These are phyloP conservation scores for Auriscalpium orientale DNA, from an alignment of 768 basidiomycete genomes.

Conservation along the genomic window DNA sequence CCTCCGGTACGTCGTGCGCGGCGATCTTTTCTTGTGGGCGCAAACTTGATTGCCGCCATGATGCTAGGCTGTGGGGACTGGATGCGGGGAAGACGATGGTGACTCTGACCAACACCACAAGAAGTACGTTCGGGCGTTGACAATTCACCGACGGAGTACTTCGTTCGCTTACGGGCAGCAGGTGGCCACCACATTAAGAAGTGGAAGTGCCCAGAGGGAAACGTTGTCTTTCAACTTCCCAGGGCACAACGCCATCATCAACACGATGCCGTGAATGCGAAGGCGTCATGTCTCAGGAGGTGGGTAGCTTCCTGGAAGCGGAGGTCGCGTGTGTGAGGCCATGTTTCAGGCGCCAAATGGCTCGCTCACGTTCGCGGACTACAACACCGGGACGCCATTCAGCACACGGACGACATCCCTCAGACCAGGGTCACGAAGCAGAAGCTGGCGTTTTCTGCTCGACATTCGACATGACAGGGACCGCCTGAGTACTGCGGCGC, in stretches of 20 bases:
- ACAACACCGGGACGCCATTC: slow-evolving; percentile 91
- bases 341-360: slow-evolving; percentile 83
- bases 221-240: slow-evolving; percentile 93
- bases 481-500: slow-evolving; percentile 92
- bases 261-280: slow-evolving; percentile 89
- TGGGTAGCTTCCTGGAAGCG: slow-evolving; percentile 27
- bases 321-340: neutral
- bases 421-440: slow-evolving; percentile 97
- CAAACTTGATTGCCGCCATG: neutral
- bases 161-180: slow-evolving; percentile 89
- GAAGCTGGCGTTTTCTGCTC: slow-evolving; percentile 97
- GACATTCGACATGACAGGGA: slow-evolving; percentile 93
- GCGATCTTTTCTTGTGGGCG: neutral
- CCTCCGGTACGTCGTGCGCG: slow-evolving; percentile 50
- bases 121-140: slow-evolving; percentile 90
- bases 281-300: slow-evolving; percentile 95
- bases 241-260: slow-evolving; percentile 97
- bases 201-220: slow-evolving; percentile 96
- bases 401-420: slow-evolving; percentile 86
- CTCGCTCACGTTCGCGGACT: slow-evolving; percentile 89
- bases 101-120: slow-evolving; percentile 99
- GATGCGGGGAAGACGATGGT: slow-evolving; percentile 96
- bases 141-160: slow-evolving; percentile 94
- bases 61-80: slow-evolving; percentile 82
- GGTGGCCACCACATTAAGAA: slow-evolving; percentile 99